Evolutionary conservation across 2,329 filamentous ascomycete genomes (phyloP).

Genomic region (Fusarium proliferatum): DNA sequence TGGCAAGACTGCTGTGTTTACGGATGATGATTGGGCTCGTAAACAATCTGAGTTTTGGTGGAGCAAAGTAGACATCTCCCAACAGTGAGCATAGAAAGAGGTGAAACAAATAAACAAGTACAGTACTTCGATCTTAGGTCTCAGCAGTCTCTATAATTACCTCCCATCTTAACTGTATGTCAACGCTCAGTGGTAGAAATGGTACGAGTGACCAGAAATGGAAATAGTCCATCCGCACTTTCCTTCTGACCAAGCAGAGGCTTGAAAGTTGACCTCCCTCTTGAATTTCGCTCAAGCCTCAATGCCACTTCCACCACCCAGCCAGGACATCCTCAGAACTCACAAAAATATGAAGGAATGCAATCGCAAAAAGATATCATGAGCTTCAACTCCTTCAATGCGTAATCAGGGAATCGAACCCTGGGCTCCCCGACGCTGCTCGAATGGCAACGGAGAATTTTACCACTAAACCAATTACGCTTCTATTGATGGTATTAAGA

Average conservation of each 20-base stretch:
- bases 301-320: too few species aligned
- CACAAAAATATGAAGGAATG: accelerated
- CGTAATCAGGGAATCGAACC: constrained; percentile 1
- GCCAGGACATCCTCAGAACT: not conserved
- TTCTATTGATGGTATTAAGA: accelerated
- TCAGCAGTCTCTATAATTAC: too few species aligned
- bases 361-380: not conserved
- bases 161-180: not conserved
- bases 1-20: constrained; percentile 52
- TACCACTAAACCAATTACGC: constrained; percentile 1
- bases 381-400: not conserved
- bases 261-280: not conserved
- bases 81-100: constrained; percentile 35
- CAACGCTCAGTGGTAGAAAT: accelerated
- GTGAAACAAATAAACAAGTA: too few species aligned
- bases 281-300: accelerated
- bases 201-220: not conserved
- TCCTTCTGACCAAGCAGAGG: not conserved
- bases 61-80: constrained; percentile 53
- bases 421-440: not conserved
- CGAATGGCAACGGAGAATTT: not conserved
- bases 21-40: constrained; percentile 55
- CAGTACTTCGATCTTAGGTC: too few species aligned
- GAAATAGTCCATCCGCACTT: not conserved
- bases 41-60: constrained; percentile 61